phyloP scores from a whole-genome alignment of 2,329 filamentous ascomycete species.

The Elsinoe australis region DNA sequence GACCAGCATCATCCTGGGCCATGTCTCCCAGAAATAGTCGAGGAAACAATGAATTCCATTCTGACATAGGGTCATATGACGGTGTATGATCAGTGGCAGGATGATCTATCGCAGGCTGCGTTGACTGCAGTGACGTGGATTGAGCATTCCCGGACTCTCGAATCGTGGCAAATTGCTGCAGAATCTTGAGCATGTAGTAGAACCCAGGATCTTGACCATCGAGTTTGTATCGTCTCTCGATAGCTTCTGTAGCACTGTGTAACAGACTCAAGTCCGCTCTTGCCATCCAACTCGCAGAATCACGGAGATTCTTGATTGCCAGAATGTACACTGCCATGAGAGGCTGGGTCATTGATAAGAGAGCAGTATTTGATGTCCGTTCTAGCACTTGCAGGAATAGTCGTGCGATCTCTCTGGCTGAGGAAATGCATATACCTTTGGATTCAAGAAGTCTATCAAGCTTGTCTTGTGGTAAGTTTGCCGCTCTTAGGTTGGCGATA shows the following conservation, averaged over 20 bases:
- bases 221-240: neutral
- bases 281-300: conserved; percentile 4
- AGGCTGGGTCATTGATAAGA: neutral
- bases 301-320: neutral
- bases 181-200: neutral
- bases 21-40: conserved; percentile 14
- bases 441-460: neutral
- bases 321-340: conserved; percentile 6
- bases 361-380: neutral
- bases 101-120: too few relatives aligned
- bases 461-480: neutral
- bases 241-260: conserved; percentile 2
- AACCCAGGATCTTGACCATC: conserved; percentile 10
- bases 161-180: conserved; percentile 2
- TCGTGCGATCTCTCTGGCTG: neutral
- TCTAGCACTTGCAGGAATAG: neutral
- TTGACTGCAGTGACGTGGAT: too few relatives aligned
- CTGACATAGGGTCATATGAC: neutral
- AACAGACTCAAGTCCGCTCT: neutral
- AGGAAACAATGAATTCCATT: conserved; percentile 7
- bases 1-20: neutral
- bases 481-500: neutral
- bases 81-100: too few relatives aligned
- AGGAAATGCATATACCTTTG: neutral
- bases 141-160: too few relatives aligned